A percentile compares a stretch with the other conserved stretches of the same genome.
Evolutionary conservation across 75 land plant genomes (phyloP).

Genomic region (Ceratopteris richardii): DNA sequence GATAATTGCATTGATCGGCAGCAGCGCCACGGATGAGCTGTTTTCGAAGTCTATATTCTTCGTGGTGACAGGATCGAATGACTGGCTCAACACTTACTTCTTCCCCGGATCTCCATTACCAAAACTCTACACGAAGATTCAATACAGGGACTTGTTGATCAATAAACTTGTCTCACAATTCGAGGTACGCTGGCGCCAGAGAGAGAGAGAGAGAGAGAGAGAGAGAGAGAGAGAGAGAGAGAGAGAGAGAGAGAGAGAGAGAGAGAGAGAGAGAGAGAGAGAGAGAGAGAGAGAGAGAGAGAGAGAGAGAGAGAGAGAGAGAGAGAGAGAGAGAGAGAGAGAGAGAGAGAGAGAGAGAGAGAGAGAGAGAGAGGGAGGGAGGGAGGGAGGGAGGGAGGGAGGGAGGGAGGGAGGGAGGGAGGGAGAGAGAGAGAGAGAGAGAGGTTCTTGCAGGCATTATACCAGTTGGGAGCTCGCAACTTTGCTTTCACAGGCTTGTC

Average conservation of each 20-base stretch:
- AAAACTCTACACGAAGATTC: background rate
- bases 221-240: too few relatives aligned
- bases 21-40: constrained; percentile 1
- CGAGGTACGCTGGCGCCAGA: background rate
- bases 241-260: too few relatives aligned
- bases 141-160: constrained; percentile 7
- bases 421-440: too few relatives aligned
- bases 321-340: too few relatives aligned
- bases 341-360: too few relatives aligned
- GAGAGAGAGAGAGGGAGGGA: too few relatives aligned
- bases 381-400: too few relatives aligned
- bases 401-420: too few relatives aligned
- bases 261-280: too few relatives aligned
- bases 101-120: constrained; percentile 16
- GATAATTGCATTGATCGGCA: constrained; percentile 3
- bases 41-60: constrained; percentile 13
- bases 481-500: constrained; percentile 19
- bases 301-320: too few relatives aligned
- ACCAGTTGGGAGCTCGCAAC: constrained; percentile 23
- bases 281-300: too few relatives aligned
- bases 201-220: too few relatives aligned
- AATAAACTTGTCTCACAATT: constrained; percentile 5
- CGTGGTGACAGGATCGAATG: constrained; percentile 19
- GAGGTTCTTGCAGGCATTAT: constrained; percentile 12
- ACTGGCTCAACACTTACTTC: constrained; percentile 23